Conservation (phyloP, 108 stramenopile genomes). For the Skeletonema menzelii region DNA sequence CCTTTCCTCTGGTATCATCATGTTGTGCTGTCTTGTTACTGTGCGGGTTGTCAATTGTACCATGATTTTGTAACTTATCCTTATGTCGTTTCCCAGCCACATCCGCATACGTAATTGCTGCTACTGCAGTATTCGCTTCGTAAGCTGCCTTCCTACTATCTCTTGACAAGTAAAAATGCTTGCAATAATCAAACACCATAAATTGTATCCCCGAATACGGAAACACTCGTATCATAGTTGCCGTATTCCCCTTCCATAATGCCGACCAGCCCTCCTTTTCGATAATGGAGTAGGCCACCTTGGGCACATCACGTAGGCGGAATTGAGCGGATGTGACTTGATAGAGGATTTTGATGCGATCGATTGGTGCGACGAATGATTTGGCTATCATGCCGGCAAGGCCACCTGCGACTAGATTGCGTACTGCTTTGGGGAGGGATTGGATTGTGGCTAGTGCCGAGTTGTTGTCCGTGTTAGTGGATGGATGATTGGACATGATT, state of each 20-base stretch:
- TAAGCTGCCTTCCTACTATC: not conserved
- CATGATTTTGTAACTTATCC: not conserved
- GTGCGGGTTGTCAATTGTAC: constrained; percentile 4
- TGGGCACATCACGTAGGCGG: constrained; percentile 67
- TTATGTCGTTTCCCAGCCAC: constrained; percentile 23
- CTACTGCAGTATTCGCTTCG: constrained; percentile 1
- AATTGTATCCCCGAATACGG: constrained; percentile 98
- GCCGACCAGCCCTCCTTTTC: constrained; percentile 81
- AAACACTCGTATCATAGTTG: constrained; percentile 95
- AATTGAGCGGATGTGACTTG: constrained; percentile 78
- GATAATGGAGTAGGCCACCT: constrained; percentile 62
- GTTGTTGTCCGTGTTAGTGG: not conserved
- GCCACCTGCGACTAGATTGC: constrained; percentile 78
- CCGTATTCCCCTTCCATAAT: constrained; percentile 95
- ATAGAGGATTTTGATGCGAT: constrained; percentile 90
- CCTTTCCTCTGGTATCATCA: constrained; percentile 10
- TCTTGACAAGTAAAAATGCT: constrained; percentile 56
- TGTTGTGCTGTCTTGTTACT: constrained; percentile 4
- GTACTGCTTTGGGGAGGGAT: constrained; percentile 73
- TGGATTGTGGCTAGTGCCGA: constrained; percentile 15
- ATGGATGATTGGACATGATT: not conserved
- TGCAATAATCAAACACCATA: constrained; percentile 93
- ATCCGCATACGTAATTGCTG: not conserved
- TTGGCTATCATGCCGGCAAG: constrained; percentile 89
- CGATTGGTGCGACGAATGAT: constrained; percentile 87